Conservation (phyloP, 2,329 filamentous ascomycete genomes). For the Arthrobotrys sphaeroides region DNA sequence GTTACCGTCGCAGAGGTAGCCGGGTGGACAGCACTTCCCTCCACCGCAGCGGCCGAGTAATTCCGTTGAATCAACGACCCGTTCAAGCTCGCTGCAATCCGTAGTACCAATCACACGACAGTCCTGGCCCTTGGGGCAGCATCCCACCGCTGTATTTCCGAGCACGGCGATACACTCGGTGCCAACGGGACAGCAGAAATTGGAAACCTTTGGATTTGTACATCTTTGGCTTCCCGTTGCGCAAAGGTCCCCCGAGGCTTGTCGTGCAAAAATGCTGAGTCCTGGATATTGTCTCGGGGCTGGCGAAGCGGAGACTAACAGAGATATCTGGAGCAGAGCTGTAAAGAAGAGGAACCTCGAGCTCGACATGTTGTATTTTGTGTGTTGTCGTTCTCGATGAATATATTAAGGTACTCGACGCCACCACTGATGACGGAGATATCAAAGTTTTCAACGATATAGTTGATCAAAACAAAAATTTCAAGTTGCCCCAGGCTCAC, state of each 20-base stretch:
- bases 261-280: constrained; percentile 40
- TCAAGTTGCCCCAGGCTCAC: background rate
- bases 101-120: constrained; percentile 40
- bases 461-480: background rate
- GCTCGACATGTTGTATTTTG: constrained; percentile 40
- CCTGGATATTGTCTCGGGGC: constrained; percentile 38
- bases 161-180: constrained; percentile 44
- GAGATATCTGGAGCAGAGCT: constrained; percentile 19
- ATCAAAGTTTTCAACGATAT: background rate
- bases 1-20: constrained; percentile 44
- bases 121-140: constrained; percentile 47
- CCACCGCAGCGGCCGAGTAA: constrained; percentile 29
- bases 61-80: background rate
- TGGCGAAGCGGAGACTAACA: constrained; percentile 32
- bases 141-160: constrained; percentile 43
- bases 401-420: background rate
- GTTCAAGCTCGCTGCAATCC: constrained; percentile 17
- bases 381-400: constrained; percentile 26
- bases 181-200: constrained; percentile 51
- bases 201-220: constrained; percentile 36
- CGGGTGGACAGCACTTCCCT: constrained; percentile 51
- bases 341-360: background rate
- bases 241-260: constrained; percentile 30
- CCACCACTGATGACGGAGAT: background rate
- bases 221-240: constrained; percentile 44